These are phyloP conservation scores for Lecanicillium sp. DNA, from an alignment of 2,329 filamentous ascomycete species.

Conservation along the genomic window DNA sequence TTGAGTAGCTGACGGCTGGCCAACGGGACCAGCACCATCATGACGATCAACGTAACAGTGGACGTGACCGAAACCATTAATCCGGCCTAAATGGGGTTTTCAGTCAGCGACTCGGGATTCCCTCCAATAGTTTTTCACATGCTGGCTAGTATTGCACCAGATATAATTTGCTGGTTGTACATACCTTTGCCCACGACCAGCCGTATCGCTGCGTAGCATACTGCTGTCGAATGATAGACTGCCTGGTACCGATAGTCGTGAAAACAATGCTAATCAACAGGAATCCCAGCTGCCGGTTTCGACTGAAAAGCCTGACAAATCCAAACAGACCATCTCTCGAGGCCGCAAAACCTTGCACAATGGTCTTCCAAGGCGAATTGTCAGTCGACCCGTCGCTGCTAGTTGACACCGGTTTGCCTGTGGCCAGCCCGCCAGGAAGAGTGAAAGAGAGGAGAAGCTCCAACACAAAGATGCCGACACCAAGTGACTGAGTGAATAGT, in stretches of 20 bases:
- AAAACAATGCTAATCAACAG: conserved; percentile 6
- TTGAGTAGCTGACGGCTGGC: conserved; percentile 1
- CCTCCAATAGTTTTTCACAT: too few species aligned
- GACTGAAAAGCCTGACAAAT: conserved; percentile 2
- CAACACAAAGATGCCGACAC: not conserved
- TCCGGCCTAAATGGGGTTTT: not conserved
- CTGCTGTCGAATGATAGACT: conserved; percentile 6
- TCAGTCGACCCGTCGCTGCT: not conserved
- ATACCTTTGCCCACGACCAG: conserved; percentile 11
- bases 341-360: not conserved
- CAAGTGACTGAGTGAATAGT: not conserved
- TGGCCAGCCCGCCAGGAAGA: conserved; percentile 2
- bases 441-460: not conserved
- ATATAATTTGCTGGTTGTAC: not conserved
- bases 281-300: not conserved
- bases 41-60: not conserved
- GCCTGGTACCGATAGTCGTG: conserved; percentile 3
- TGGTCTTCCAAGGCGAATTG: not conserved
- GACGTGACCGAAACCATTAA: conserved; percentile 6
- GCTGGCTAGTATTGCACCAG: not conserved
- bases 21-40: not conserved
- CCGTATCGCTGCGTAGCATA: conserved; percentile 10
- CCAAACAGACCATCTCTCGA: not conserved
- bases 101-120: too few species aligned
- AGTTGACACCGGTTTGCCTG: not conserved